Base-by-base conservation (phyloP, 2,329 filamentous ascomycete genomes). In the Ascosphaera acerosa region DNA sequence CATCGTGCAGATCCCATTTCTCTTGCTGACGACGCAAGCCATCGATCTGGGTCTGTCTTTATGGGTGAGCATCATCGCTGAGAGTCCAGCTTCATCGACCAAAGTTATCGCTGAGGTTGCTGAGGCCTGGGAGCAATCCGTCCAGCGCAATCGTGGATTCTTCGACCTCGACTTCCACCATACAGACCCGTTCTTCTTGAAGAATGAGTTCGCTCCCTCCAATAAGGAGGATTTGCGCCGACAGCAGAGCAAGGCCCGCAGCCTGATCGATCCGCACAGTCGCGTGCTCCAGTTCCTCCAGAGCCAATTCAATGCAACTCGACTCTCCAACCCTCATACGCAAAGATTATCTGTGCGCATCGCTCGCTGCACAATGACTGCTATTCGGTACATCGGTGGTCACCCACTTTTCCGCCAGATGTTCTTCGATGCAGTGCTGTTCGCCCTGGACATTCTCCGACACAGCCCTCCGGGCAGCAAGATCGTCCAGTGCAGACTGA, bases 51-150 rank as follows among this genome's bases (percentile, higher is more conserved):
- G 87, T 4, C 76, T 92, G 20, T 92, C 87, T 3, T 58, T 97
- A 4, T 99, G 87, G 87, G 69, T 92, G 36, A 87, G 87, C 16
- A 77, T 94, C 10, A 89, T 94, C 44, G 87, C 94, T 43, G 87
- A 97, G 49, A 94, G 91, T 44, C 77, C 82, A 2, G 66, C 67
- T 34, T 72, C 92, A 51, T 81, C 91, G 49, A 66, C 84, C 6
- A 71, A 81, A 36, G 69, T 99, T 34, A 55, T 97, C 18, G 71
- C 70, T 32, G 80, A 90, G 47, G 77, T 94, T 42, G 74, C 76
- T 6, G 75, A 87, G 45, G 76, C 84, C 38, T 97, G 84, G 78
- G 84, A 94, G 50, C 61, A 64, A 34, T 87, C 76, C 3, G 70
- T 92, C 29, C 65, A 76, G 35, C 71, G 67, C 41, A 69, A 67